Base-by-base conservation (phyloP, 345 rosid species). In the Melastoma malabathricum region DNA sequence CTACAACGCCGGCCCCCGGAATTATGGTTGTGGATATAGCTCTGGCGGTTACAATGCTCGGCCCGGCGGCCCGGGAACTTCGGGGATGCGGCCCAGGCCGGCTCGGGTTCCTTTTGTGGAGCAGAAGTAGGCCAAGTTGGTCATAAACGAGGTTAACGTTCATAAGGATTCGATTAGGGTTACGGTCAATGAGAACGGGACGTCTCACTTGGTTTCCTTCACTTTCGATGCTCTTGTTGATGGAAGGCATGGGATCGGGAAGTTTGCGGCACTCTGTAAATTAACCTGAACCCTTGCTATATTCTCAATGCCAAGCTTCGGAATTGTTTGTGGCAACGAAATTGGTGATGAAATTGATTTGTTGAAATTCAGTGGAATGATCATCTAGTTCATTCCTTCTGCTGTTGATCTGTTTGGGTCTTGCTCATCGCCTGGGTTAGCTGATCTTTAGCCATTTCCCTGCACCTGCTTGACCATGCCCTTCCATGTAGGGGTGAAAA, bases 141-240 rank as follows among this genome's bases (percentile, higher is more conserved):
- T 76, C 60, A 68, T 66, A 68, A 73, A 68, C 53, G 66, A 56
- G 47, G 66, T 70, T 27, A 73, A 73, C 54, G 69, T 76, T 61
- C 71, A 58, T 18, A 70, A 73, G 66, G 64, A 71, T 31, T 68
- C 64, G 19, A 53, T 76, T 9, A 61, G 44, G 55, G 50, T 77
- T 46, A 52, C 34, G 18, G n/a, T 61, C 17, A 78, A 77, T 46
- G 72, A 67, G 50, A 56, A 50, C 39, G 64, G 65, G 47, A 43
- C 54, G 23, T 34, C 41, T 34, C 46, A 59, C 56, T 50, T 77
- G 69, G 68, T 73, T 27, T 65, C 73, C 51, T 76, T 76, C 74
- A 65, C 72, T 48, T 77, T 73, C 43, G 76, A 77, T 70, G 78
- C 82, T 48, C 52, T 60, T 55, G 72, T 73, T 25, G 75, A 68